Conservation (phyloP, 768 basidiomycete genomes). For the Sistotremastrum niveocremeum region DNA sequence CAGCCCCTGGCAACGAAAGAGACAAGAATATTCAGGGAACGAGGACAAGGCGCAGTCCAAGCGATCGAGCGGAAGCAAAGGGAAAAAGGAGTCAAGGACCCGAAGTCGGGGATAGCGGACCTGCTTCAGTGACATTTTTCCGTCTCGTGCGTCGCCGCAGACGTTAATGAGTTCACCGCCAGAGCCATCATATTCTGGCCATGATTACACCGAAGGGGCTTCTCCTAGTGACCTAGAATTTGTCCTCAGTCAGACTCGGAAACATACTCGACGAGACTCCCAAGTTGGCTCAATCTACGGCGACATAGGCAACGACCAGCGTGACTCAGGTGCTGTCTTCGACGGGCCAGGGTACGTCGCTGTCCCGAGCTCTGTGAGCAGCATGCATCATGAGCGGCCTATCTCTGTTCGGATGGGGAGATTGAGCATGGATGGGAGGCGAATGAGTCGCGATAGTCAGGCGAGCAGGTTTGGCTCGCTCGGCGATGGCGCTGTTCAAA, state of each 20-base stretch:
- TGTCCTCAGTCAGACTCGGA: constrained; percentile 36
- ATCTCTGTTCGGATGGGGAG: constrained; percentile 1
- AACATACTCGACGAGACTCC: constrained; percentile 52
- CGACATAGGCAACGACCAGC: constrained; percentile 38
- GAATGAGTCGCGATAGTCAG: constrained; percentile 3
- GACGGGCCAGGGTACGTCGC: constrained; percentile 54
- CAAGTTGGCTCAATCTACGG: constrained; percentile 45
- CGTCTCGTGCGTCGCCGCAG: too few relatives aligned
- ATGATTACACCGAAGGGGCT: constrained; percentile 83
- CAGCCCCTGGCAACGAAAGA: too few relatives aligned
- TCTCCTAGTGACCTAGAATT: constrained; percentile 58
- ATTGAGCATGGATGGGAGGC: background rate
- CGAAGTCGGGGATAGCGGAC: too few relatives aligned
- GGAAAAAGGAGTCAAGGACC: too few relatives aligned
- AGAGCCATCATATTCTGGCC: background rate
- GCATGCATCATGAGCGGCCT: constrained; percentile 45
- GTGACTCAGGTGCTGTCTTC: constrained; percentile 37
- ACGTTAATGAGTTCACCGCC: too few relatives aligned
- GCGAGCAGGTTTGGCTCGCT: background rate
- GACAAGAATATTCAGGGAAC: too few relatives aligned
- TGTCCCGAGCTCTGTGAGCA: constrained; percentile 67
- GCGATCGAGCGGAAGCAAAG: too few relatives aligned
- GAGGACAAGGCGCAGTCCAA: too few relatives aligned
- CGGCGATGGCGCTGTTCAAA: constrained; percentile 23
- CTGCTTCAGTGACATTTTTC: too few relatives aligned